Base-by-base conservation (phyloP, 2,329 filamentous ascomycete species). In the Stagonosporopsis tanaceti region DNA sequence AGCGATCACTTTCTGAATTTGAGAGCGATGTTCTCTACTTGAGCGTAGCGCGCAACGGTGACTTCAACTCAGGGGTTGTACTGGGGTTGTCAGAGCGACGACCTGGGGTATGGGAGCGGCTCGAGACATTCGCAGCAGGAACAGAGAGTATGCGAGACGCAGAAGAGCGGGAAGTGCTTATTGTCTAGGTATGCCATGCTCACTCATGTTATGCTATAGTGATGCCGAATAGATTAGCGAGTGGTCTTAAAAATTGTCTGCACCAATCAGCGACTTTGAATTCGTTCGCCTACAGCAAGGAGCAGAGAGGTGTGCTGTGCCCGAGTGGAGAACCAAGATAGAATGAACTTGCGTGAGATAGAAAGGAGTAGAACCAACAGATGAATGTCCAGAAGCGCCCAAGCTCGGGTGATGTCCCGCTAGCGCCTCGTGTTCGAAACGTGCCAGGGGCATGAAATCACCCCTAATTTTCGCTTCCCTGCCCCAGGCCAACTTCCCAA, bases 41-140 rank as follows among this genome's bases (percentile, higher is more conserved):
- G n/a, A 59, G 65, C 40, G 54, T 73, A 11, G 68, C 63, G 20
- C 62, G 64, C 40, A 70, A 67, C 38, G 66, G 70, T 48, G 61
- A 56, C 44, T 60, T 67, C 56, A 61, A 71, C 15, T 66, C 64
- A 22, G 70, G 71, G 3, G 58, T 74, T 14, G 71, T 75, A 3
- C 62, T 75, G 20, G 71, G 69, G 2, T 35, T 60, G 2, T 68
- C 68, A 7, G 30, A 54, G 30, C 55, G 44, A 9, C 28, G 47
- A 30, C 32, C 39, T 24, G 51, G 41, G 1, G 45, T 55, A 9
- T 71, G 60, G 57, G 67, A 72, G 58, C 61, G 73, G 45, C 47
- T 75, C 24, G 73, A 71, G 15, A 69, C 68, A 5, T 74, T 75
- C 57, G 60, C 71, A 46, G 67, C 64, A 11, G 70, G 65, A 2